Conservation (phyloP, 331 rosid genomes). For the Rhamnella rubrinervis region DNA sequence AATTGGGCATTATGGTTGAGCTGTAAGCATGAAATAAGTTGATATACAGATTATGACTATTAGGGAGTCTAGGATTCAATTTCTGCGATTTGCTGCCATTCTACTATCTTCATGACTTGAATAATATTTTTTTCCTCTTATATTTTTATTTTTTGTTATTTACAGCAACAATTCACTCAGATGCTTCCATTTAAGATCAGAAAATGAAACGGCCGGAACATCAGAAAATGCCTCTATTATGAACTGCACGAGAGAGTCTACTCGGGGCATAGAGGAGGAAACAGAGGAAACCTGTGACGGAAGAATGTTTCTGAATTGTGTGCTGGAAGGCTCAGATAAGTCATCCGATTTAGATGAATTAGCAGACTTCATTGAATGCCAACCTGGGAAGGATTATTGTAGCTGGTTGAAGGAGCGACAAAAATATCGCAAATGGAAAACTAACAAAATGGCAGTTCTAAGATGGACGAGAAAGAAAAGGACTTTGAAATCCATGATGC, state of each 20-base stretch:
- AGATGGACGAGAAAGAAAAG: constrained; percentile 51
- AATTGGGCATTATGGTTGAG: too few relatives aligned
- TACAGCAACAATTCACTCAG: constrained; percentile 19
- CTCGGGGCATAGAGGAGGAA: constrained; percentile 31
- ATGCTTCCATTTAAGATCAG: constrained; percentile 14
- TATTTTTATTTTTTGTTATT: not conserved
- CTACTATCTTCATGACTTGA: constrained; percentile 1
- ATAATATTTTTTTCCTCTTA: not conserved
- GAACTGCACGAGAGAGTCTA: constrained; percentile 16
- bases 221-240: constrained; percentile 10
- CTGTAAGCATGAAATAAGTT: too few relatives aligned
- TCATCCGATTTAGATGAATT: constrained; percentile 50
- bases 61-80: too few relatives aligned
- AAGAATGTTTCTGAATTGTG: constrained; percentile 46
- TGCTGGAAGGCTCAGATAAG: constrained; percentile 5
- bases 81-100: not conserved
- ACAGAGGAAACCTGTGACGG: constrained; percentile 49
- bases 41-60: too few relatives aligned
- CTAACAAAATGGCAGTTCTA: constrained; percentile 28
- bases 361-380: constrained; percentile 56
- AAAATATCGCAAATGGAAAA: constrained; percentile 37
- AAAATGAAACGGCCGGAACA: constrained; percentile 12
- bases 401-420: constrained; percentile 52
- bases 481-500: constrained; percentile 31
- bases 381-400: constrained; percentile 52